Conservation (phyloP, 2,329 filamentous ascomycete species). For the Coniochaeta sp. region DNA sequence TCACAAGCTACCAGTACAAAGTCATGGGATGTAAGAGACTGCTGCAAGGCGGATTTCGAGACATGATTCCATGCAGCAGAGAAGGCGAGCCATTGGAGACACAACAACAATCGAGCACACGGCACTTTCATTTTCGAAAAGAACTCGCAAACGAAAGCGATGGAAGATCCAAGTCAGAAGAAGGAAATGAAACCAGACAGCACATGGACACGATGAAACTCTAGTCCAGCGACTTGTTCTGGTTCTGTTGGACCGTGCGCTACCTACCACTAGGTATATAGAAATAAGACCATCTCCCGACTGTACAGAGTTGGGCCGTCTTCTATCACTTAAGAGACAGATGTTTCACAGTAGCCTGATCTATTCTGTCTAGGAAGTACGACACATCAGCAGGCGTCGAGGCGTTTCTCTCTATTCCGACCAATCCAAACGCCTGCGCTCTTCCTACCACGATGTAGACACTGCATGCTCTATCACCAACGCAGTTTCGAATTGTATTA, state of each 20-base stretch:
- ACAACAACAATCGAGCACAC: not conserved
- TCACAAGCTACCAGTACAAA: constrained; percentile 10
- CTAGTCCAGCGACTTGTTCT: not conserved
- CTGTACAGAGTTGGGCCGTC: not conserved
- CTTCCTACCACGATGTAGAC: not conserved
- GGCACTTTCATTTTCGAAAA: not conserved
- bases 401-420: not conserved
- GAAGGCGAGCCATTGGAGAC: not conserved
- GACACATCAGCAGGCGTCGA: not conserved
- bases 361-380: not conserved
- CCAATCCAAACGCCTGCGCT: not conserved
- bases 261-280: not conserved
- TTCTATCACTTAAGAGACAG: not conserved
- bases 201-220: not conserved
- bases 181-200: not conserved
- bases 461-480: not conserved
- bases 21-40: constrained; percentile 3
- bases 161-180: not conserved
- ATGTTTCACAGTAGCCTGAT: not conserved
- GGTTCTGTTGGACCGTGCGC: not conserved
- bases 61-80: not conserved
- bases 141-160: not conserved
- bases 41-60: constrained; percentile 3
- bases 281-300: not conserved
- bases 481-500: constrained; percentile 16